These are phyloP conservation scores for Exophiala sideris DNA, from an alignment of 2,329 filamentous ascomycete species.

Conservation along the genomic window DNA sequence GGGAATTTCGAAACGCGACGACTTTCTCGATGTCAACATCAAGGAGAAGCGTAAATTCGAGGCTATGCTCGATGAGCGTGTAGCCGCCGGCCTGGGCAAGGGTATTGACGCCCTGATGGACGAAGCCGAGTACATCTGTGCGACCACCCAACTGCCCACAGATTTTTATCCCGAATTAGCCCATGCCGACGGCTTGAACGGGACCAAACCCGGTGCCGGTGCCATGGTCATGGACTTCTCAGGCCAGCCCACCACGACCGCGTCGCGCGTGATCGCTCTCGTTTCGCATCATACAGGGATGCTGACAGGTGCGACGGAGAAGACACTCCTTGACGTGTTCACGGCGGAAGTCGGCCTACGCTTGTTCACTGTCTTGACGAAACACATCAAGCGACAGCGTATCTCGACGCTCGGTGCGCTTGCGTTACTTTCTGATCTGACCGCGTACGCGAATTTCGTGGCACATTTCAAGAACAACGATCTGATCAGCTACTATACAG, in stretches of 20 bases:
- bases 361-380: constrained; percentile 87
- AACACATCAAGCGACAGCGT: constrained; percentile 94
- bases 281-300: constrained; percentile 87
- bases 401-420: constrained; percentile 86
- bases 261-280: constrained; percentile 75
- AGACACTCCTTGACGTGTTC: constrained; percentile 97
- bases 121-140: constrained; percentile 92
- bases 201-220: constrained; percentile 2
- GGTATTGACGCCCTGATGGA: constrained; percentile 98
- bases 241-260: constrained; percentile 70
- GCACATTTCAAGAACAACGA: constrained; percentile 77
- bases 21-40: constrained; percentile 87
- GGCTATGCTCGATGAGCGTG: constrained; percentile 95
- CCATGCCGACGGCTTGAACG: background rate
- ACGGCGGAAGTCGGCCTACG: constrained; percentile 95
- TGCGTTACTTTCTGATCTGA: constrained; percentile 94
- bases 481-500: constrained; percentile 83
- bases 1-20: constrained; percentile 83
- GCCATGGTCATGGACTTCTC: constrained; percentile 22
- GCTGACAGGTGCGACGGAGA: constrained; percentile 92
- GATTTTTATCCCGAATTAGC: constrained; percentile 77
- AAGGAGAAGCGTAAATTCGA: constrained; percentile 98
- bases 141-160: constrained; percentile 76
- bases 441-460: constrained; percentile 84
- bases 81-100: constrained; percentile 92